Conservation (phyloP, 2,329 filamentous ascomycete genomes). For the Apiospora rasikravindrae region DNA sequence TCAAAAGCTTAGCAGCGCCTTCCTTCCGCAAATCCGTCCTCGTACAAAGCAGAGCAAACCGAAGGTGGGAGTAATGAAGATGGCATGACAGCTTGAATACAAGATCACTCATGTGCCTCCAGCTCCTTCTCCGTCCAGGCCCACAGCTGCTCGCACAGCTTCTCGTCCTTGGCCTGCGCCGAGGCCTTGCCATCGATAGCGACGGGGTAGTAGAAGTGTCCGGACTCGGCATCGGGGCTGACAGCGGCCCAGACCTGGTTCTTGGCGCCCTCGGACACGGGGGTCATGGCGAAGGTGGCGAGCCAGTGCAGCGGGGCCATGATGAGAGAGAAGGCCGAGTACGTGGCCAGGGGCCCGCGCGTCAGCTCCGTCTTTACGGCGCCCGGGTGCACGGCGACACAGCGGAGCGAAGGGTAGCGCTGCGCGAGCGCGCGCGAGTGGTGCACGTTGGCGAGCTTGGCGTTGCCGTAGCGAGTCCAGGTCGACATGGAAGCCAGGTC, state of each 20-base stretch:
- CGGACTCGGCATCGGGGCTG: conserved; percentile 35
- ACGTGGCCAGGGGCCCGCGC: conserved; percentile 3
- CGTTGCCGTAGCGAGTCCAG: conserved; percentile 48
- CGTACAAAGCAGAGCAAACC: background rate
- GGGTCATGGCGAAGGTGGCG: background rate
- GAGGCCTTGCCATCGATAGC: conserved; percentile 32
- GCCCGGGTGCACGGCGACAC: conserved; percentile 50
- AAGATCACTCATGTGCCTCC: background rate
- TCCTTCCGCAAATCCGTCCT: background rate
- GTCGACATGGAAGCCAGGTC: conserved; percentile 36
- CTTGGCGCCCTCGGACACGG: conserved; percentile 42
- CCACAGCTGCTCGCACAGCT: conserved; percentile 37
- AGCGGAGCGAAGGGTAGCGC: conserved; percentile 43
- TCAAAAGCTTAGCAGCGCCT: background rate
- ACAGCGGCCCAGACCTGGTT: conserved; percentile 46
- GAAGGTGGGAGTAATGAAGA: background rate
- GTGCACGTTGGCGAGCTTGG: conserved; percentile 50
- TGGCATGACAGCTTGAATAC: background rate
- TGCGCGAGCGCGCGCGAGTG: conserved; percentile 48
- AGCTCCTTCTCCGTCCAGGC: conserved; percentile 42
- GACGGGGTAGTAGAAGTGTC: conserved; percentile 44
- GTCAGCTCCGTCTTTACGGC: conserved; percentile 23
- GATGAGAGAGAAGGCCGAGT: conserved; percentile 3
- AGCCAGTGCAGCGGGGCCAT: background rate
- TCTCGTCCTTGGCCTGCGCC: conserved; percentile 28